Conservation (phyloP, 768 basidiomycete genomes). For the Termitomyces titanicus region DNA sequence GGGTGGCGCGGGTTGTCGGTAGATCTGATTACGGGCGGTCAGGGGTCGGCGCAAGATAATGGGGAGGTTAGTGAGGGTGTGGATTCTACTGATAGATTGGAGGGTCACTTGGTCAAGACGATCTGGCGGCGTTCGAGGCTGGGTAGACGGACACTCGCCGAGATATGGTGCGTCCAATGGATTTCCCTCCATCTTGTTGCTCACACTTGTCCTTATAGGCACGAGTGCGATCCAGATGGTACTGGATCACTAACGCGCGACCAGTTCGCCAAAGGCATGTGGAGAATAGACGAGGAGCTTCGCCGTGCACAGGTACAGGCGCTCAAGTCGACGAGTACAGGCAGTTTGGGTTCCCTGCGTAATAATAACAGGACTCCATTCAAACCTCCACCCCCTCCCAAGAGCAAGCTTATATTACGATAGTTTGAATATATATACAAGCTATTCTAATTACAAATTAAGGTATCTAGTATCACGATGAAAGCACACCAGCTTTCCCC, state of each 20-base stretch:
- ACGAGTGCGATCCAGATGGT: slow-evolving; percentile 58
- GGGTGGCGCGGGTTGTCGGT: slow-evolving; percentile 77
- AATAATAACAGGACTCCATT: slow-evolving; percentile 10
- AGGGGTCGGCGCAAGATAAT: slow-evolving; percentile 8
- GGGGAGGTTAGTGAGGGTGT: slow-evolving; percentile 23
- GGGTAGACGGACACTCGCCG: slow-evolving; percentile 45
- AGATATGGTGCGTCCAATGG: slow-evolving; percentile 57
- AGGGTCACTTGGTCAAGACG: slow-evolving; percentile 49
- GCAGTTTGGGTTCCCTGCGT: slow-evolving; percentile 20
- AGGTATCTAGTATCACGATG: slow-evolving; percentile 8
- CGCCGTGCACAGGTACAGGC: slow-evolving; percentile 48
- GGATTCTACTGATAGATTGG: slow-evolving; percentile 44
- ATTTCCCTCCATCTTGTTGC: neutral
- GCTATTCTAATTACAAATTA: slow-evolving; percentile 7
- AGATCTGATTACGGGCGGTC: slow-evolving; percentile 53
- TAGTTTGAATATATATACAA: too few relatives aligned
- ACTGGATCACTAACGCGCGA: slow-evolving; percentile 62
- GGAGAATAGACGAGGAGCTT: slow-evolving; percentile 83
- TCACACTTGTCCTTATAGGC: slow-evolving; percentile 38
- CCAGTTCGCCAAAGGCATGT: slow-evolving; percentile 74
- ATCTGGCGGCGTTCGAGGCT: slow-evolving; percentile 66
- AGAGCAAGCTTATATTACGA: slow-evolving; percentile 26
- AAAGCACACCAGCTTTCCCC: slow-evolving; percentile 46
- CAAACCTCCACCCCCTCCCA: slow-evolving; percentile 14
- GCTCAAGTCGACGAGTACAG: slow-evolving; percentile 27